phyloP scores from a whole-genome alignment of 306 rosid genomes.

The Glycyrrhiza uralensis region DNA sequence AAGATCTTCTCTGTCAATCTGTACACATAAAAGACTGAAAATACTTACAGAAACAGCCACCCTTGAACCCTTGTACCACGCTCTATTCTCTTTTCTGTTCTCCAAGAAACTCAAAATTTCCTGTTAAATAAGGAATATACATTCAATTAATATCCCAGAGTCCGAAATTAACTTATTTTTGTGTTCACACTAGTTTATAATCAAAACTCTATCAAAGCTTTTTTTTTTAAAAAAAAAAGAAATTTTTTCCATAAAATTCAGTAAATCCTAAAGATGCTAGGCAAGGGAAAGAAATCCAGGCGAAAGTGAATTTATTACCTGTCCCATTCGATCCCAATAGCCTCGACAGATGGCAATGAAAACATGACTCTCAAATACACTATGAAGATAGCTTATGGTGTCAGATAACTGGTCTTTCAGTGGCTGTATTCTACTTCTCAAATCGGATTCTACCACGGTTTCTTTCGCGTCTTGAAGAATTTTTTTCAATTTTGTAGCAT shows the following conservation, averaged over 20 bases:
- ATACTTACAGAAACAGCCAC: slow-evolving; percentile 77
- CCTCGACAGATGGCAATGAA: slow-evolving; percentile 82
- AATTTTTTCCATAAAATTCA: background rate
- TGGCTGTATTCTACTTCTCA: slow-evolving; percentile 78
- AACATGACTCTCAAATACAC: slow-evolving; percentile 66
- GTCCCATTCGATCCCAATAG: slow-evolving; percentile 97
- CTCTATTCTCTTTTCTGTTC: slow-evolving; percentile 84
- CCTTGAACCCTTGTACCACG: slow-evolving; percentile 94
- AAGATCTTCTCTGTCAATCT: background rate
- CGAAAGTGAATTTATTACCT: slow-evolving; percentile 46
- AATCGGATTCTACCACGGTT: slow-evolving; percentile 75
- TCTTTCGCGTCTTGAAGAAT: slow-evolving; percentile 95
- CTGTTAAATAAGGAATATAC: slow-evolving; percentile 37
- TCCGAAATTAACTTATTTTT: background rate
- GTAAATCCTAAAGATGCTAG: background rate
- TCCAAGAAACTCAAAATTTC: slow-evolving; percentile 94
- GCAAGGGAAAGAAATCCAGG: background rate
- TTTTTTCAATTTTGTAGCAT: slow-evolving; percentile 81
- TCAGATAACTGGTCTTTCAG: slow-evolving; percentile 66
- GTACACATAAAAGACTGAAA: background rate
- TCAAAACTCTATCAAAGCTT: background rate
- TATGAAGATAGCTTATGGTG: slow-evolving; percentile 71
- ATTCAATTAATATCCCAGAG: background rate
- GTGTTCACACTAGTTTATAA: background rate
- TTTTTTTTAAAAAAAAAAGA: background rate